A percentile compares a stretch with the other conserved stretches of the same genome.
Evolutionary conservation across 2,329 filamentous ascomycete genomes (phyloP).

Genomic region (Colletotrichum trifolii): DNA sequence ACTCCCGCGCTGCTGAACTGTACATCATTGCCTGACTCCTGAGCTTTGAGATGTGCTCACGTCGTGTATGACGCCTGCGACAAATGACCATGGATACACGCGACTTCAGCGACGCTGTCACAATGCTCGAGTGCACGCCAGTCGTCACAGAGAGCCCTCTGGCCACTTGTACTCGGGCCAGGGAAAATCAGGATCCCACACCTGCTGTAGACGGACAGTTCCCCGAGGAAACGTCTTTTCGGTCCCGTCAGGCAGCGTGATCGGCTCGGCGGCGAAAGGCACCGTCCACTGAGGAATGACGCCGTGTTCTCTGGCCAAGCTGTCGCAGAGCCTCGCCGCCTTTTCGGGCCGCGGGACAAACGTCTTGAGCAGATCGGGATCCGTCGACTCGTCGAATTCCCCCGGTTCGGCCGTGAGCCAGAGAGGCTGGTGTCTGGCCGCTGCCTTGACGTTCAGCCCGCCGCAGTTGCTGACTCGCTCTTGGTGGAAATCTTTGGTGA

Average conservation of each 20-base stretch:
- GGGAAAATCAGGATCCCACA: conserved; percentile 37
- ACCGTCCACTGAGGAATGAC: conserved; percentile 9
- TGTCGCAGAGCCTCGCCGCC: neutral
- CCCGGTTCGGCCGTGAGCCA: conserved; percentile 37
- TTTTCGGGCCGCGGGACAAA: neutral
- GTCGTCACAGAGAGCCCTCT: neutral
- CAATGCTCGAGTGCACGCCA: neutral
- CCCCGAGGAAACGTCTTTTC: conserved; percentile 39
- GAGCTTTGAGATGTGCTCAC: too few relatives aligned
- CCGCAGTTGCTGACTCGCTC: conserved; percentile 21
- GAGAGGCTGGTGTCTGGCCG: conserved; percentile 7
- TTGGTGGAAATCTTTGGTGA: conserved; percentile 33
- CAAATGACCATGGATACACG: too few relatives aligned
- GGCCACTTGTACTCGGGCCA: conserved; percentile 15
- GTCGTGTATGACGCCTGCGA: too few relatives aligned
- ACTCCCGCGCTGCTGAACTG: too few relatives aligned
- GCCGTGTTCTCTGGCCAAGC: conserved; percentile 2
- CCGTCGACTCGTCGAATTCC: conserved; percentile 40
- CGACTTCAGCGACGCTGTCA: too few relatives aligned
- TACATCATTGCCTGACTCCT: too few relatives aligned
- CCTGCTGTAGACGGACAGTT: conserved; percentile 35
- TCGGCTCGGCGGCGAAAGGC: neutral
- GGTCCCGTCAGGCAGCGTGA: conserved; percentile 35
- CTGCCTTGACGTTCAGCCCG: conserved; percentile 29
- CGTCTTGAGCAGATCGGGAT: conserved; percentile 5